A percentile compares a stretch with the other conserved stretches of the same genome.
Evolutionary conservation across 192 early-diverging fungal genomes (phyloP).

Genomic region (Anaeromyces robustus): DNA sequence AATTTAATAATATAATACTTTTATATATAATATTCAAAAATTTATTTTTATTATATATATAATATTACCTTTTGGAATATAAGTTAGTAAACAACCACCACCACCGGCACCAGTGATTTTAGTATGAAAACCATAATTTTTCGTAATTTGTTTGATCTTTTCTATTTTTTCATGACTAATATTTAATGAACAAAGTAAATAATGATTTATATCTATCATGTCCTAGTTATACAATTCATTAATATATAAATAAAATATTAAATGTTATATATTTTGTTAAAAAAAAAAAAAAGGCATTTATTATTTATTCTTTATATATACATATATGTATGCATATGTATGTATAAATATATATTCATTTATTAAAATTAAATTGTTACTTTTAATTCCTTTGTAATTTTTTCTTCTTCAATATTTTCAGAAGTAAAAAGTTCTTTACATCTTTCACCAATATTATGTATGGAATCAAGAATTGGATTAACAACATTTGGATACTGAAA

Average conservation of each 20-base stretch:
- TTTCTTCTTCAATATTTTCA: background rate
- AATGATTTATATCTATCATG: constrained; percentile 74
- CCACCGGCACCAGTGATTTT: constrained; percentile 97
- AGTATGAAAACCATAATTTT: constrained; percentile 39
- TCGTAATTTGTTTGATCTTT: constrained; percentile 48
- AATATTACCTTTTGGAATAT: constrained; percentile 24
- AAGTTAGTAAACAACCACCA: constrained; percentile 84
- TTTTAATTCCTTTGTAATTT: constrained; percentile 10
- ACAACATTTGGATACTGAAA: constrained; percentile 31
- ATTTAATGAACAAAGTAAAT: constrained; percentile 55
- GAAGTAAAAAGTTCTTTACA: constrained; percentile 16
- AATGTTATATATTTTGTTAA: too few species aligned
- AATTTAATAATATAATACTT: background rate
- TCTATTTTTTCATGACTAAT: constrained; percentile 77
- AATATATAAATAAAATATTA: too few species aligned
- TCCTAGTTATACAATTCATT: constrained; percentile 33
- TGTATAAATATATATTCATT: background rate
- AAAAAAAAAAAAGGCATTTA: too few species aligned
- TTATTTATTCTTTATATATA: too few species aligned
- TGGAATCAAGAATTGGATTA: constrained; percentile 48
- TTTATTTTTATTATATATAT: background rate
- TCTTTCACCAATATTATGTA: constrained; percentile 34
- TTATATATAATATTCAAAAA: background rate
- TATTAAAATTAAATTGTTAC: constrained; percentile 2
- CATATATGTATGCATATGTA: too few species aligned